These are phyloP conservation scores for Scenedesmus sp. DNA, from an alignment of 163 green algal species.

Conservation along the genomic window DNA sequence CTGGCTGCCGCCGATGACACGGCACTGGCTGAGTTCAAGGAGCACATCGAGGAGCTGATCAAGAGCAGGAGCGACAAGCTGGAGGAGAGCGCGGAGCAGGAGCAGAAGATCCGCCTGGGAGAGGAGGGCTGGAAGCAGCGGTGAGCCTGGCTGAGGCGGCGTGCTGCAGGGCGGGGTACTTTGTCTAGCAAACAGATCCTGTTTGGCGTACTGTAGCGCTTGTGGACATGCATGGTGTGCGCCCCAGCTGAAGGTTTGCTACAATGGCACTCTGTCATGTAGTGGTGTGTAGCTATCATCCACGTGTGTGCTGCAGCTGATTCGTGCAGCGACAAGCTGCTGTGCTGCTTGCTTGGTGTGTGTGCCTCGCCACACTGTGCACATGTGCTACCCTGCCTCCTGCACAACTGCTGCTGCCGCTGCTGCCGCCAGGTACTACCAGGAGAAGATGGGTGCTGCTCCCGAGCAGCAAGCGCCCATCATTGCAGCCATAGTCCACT, in stretches of 20 bases:
- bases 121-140: conserved; percentile 90
- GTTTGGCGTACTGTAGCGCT: not conserved
- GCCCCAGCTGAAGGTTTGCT: no score
- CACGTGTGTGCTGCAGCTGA: not conserved
- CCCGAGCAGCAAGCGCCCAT: conserved; percentile 67
- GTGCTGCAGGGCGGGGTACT: not conserved
- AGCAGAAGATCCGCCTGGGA: conserved; percentile 88
- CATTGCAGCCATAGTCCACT: conserved; percentile 65
- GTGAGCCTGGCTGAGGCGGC: not conserved
- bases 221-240: no score
- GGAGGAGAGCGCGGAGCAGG: conserved; percentile 73
- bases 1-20: conserved; percentile 43
- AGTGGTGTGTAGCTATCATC: not conserved
- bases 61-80: conserved; percentile 74
- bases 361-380: not conserved
- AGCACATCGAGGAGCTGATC: conserved; percentile 66
- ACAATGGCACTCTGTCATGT: no score
- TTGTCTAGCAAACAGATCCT: no score
- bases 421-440: conserved; percentile 88
- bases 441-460: conserved; percentile 81
- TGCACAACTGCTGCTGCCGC: not conserved
- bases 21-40: conserved; percentile 57
- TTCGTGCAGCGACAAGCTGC: not conserved
- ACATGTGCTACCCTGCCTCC: not conserved
- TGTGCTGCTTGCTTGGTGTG: not conserved